Base-by-base conservation (phyloP, 2,329 filamentous ascomycete species). In the Claviceps sp. region DNA sequence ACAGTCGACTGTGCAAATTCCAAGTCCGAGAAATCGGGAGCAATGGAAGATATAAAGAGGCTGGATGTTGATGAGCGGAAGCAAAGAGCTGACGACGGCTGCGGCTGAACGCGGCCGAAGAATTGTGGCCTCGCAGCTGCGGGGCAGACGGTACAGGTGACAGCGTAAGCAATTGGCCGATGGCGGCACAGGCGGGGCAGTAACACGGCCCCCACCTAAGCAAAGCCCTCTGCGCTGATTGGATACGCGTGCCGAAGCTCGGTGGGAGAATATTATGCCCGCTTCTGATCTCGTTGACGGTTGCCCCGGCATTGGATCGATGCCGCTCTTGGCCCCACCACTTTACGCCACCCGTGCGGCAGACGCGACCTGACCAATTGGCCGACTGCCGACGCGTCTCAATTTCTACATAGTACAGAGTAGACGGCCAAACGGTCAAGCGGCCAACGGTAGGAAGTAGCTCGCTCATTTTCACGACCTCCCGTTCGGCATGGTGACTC, bases 401-500 rank as follows among this genome's bases (percentile, higher is more conserved):
- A 34, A 34, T 11, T 34, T 34, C 30, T 34, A 34, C 30, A 11
- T 11, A 34, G 9, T 11, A 11, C 26, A 30, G 26, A 30, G 30
- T 34, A 11, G 30, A 30, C 26, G 26, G 7, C 26, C 7, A 2
- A 30, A 30, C 26, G 26, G 26, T 30, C 26, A 30, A 30, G 26
- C 26, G 26, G 26, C 7, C 26, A 8, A 11, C 3, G 30, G 30
- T 34, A 34, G 30, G 9, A 34, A 34, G 30, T 34, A 34, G 30
- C 30, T 42, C 18, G 14, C 16, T n/a, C 41, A 43, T 37, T 14
- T 22, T 7, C 26, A 43, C 26, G 20, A 37, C 30, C 41, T 14
- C 34, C 24, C 16, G 40, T 26, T 44, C 57, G 59, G 52, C 34
- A 69, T 69, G 67, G 66, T 67, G 37, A 54, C 58, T 37, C 61